Evolutionary conservation across 2,329 filamentous ascomycete genomes (phyloP), one percentile per base, ranked within the genome.

Genomic region (Colletotrichum incanum): DNA sequence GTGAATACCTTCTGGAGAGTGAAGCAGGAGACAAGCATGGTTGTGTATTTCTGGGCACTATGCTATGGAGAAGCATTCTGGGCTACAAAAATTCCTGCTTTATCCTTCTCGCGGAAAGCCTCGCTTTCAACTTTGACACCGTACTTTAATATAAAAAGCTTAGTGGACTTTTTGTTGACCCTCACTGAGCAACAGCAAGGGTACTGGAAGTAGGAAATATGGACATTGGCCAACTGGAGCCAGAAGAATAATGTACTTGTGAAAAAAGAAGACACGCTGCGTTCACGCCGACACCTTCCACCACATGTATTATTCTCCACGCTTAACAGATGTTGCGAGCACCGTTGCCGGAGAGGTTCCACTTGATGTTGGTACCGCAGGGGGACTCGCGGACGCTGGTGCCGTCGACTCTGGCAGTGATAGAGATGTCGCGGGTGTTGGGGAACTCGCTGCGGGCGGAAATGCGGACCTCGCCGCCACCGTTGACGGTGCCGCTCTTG

Each of bases 401-500:
- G 45, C 80, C 79, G 76, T 90, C 84, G 3, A 90, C 87, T 37
- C 78, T 66, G 20, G 87, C 75, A 1, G 83, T 85, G 73, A 90
- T 82, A 12, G 79, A 85, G 56, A 89, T 84, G 60, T 89, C 88
- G 3, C 80, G 79, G 41, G 82, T 90, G 74, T 88, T 88, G 14
- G 85, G 81, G 72, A 90, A 90, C 79, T 90, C 88, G 28, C 78
- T 76, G 18, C 88, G 81, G 2, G 88, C 87, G 1, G 87, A 78
- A 16, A 90, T 74, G 3, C 88, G 82, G 9, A 90, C 87, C 77
- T 90, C 87, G 0, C 88, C 88, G 1, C 88, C 88, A 2, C 87
- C 86, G 34, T 83, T 85, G 31, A 90, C 85, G 2, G 82, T 86
- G 0, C 88, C 88, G 23, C 84, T 84, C 2, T 77, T 79, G 76